Evolutionary conservation across 2,329 filamentous ascomycete genomes (phyloP).

Genomic region (Fusarium sp.): DNA sequence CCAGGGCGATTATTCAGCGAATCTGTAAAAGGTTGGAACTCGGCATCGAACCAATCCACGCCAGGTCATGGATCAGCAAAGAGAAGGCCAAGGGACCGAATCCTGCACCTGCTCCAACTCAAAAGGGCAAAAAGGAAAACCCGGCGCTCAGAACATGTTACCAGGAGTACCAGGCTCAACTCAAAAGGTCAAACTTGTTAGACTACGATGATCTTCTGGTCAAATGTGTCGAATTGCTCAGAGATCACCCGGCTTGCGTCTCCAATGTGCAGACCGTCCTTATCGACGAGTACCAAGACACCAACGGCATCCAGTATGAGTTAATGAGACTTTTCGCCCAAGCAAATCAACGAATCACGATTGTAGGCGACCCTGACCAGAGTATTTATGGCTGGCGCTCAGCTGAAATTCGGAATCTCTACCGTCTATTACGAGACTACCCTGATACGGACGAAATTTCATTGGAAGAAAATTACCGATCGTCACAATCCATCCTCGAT

Average conservation of each 20-base stretch:
- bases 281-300: constrained; percentile 98
- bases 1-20: constrained; percentile 80
- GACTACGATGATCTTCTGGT: constrained; percentile 96
- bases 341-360: constrained; percentile 80
- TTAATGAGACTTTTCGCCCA: constrained; percentile 90
- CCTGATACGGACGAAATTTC: constrained; percentile 84
- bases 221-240: constrained; percentile 83
- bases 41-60: constrained; percentile 75
- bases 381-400: constrained; percentile 98
- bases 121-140: constrained; percentile 56
- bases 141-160: constrained; percentile 77
- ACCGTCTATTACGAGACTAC: constrained; percentile 81
- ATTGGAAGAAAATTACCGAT: constrained; percentile 94
- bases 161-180: constrained; percentile 80
- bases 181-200: constrained; percentile 82
- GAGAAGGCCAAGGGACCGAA: constrained; percentile 69
- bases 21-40: constrained; percentile 82
- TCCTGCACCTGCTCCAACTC: constrained; percentile 57
- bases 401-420: constrained; percentile 90
- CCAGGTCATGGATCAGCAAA: constrained; percentile 82
- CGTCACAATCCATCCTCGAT: constrained; percentile 84
- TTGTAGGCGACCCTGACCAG: constrained; percentile 96
- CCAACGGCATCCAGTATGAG: constrained; percentile 94
- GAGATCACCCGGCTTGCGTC: constrained; percentile 80
- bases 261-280: constrained; percentile 90